A percentile compares a stretch with the other conserved stretches of the same genome.
Evolutionary conservation across 2,329 filamentous ascomycete genomes (phyloP).

Genomic region (Arachnopeziza araneosa): DNA sequence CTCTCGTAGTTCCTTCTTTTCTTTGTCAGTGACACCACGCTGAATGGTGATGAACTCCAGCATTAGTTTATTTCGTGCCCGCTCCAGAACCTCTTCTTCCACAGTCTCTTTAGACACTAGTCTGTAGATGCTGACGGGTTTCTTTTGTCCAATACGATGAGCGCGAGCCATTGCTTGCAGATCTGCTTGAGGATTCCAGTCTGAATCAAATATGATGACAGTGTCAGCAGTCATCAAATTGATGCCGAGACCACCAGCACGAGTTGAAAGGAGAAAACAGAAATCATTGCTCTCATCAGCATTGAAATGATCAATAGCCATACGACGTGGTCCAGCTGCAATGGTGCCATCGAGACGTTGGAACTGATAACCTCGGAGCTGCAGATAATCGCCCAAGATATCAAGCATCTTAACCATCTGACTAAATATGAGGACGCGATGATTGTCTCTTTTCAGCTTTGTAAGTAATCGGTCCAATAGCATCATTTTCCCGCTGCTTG

Average conservation of each 20-base stretch:
- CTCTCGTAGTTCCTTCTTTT: slow-evolving; percentile 66
- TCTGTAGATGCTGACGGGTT: slow-evolving; percentile 91
- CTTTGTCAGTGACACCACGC: slow-evolving; percentile 92
- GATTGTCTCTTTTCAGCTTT: slow-evolving; percentile 88
- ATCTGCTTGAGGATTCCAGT: slow-evolving; percentile 98
- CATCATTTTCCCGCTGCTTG: slow-evolving; percentile 99
- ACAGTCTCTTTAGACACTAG: slow-evolving; percentile 97
- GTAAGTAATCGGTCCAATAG: slow-evolving; percentile 89
- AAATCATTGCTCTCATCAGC: slow-evolving; percentile 95
- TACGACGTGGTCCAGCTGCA: slow-evolving; percentile 75
- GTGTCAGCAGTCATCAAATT: slow-evolving; percentile 99
- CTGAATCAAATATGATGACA: slow-evolving; percentile 94
- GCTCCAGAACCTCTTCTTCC: slow-evolving; percentile 94
- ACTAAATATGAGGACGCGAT: slow-evolving; percentile 96
- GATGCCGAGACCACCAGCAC: slow-evolving; percentile 95
- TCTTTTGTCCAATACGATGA: slow-evolving; percentile 95
- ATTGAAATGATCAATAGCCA: slow-evolving; percentile 98
- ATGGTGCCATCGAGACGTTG: slow-evolving; percentile 96
- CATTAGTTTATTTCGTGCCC: slow-evolving; percentile 94
- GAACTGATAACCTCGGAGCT: slow-evolving; percentile 88
- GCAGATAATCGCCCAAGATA: slow-evolving; percentile 89
- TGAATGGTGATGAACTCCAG: slow-evolving; percentile 97
- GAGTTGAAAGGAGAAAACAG: slow-evolving; percentile 89
- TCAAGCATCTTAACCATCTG: slow-evolving; percentile 99
- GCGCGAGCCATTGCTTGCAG: slow-evolving; percentile 97